A percentile compares a stretch with the other conserved stretches of the same genome.
Evolutionary conservation across 2,329 filamentous ascomycete genomes (phyloP).

Genomic region (Neopestalotiopsis rosae): DNA sequence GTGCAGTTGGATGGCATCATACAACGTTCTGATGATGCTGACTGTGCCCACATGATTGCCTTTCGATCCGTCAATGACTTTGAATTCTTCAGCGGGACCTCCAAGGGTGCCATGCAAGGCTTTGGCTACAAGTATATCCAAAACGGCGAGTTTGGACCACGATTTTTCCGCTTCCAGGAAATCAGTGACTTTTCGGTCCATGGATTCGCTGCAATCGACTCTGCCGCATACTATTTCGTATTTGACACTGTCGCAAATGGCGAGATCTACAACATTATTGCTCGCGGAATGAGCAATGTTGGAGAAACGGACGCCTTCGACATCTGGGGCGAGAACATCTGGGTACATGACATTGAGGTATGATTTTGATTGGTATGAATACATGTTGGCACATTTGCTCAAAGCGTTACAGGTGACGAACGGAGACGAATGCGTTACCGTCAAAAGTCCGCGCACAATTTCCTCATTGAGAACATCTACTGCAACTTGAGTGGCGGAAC

Average conservation of each 20-base stretch:
- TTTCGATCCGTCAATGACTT: background rate
- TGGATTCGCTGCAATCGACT: background rate
- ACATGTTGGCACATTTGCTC: background rate
- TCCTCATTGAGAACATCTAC: conserved; percentile 60
- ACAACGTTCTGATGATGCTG: background rate
- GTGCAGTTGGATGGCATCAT: conserved; percentile 7
- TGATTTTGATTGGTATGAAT: conserved; percentile 11
- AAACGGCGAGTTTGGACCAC: background rate
- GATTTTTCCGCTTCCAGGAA: background rate
- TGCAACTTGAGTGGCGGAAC: conserved; percentile 62
- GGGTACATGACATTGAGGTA: conserved; percentile 61
- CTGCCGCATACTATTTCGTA: background rate
- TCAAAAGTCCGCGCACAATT: conserved; percentile 49
- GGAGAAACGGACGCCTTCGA: conserved; percentile 63
- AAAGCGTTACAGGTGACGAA: conserved; percentile 54
- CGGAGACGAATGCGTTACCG: conserved; percentile 19
- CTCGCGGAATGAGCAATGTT: conserved; percentile 50
- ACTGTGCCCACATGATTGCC: background rate
- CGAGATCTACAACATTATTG: conserved; percentile 60
- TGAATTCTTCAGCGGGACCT: conserved; percentile 3
- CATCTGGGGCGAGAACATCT: conserved; percentile 59
- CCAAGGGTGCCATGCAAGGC: conserved; percentile 7
- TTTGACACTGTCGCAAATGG: conserved; percentile 36
- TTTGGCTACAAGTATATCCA: conserved; percentile 1
- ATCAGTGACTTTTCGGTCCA: conserved; percentile 10